Evolutionary conservation across 345 rosid genomes (phyloP).

Genomic region (Eucalyptus albens): DNA sequence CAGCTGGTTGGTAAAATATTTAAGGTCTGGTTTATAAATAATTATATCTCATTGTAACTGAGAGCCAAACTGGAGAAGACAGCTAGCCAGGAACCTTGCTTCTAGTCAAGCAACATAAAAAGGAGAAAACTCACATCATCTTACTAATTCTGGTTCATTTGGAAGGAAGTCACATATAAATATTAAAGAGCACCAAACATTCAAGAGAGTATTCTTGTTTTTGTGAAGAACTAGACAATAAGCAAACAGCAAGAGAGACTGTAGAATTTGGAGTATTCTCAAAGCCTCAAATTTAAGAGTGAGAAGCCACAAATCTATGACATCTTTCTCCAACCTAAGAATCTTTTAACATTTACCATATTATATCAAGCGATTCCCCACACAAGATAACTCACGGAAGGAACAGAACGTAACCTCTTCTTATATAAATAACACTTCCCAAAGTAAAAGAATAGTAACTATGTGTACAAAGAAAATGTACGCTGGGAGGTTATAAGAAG

Average conservation of each 20-base stretch:
- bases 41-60: not conserved
- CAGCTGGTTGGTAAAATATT: not conserved
- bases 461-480: not conserved
- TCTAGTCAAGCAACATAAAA: not conserved
- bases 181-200: not conserved
- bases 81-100: not conserved
- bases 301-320: not conserved
- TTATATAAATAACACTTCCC: not conserved
- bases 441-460: not conserved
- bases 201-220: not conserved
- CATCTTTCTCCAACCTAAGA: not conserved
- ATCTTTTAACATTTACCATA: not conserved
- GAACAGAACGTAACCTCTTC: not conserved
- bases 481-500: not conserved
- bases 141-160: not conserved
- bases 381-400: not conserved
- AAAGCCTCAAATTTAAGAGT: not conserved
- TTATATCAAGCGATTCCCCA: not conserved
- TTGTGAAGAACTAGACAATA: not conserved
- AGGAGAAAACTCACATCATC: not conserved
- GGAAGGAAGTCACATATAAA: not conserved
- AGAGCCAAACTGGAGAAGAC: not conserved
- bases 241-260: not conserved
- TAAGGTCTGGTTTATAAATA: not conserved
- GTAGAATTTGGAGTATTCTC: not conserved